A percentile compares a stretch with the other conserved stretches of the same genome.
phyloP scores from a whole-genome alignment of 2,329 filamentous ascomycete species.

The Fusarium avenaceum region DNA sequence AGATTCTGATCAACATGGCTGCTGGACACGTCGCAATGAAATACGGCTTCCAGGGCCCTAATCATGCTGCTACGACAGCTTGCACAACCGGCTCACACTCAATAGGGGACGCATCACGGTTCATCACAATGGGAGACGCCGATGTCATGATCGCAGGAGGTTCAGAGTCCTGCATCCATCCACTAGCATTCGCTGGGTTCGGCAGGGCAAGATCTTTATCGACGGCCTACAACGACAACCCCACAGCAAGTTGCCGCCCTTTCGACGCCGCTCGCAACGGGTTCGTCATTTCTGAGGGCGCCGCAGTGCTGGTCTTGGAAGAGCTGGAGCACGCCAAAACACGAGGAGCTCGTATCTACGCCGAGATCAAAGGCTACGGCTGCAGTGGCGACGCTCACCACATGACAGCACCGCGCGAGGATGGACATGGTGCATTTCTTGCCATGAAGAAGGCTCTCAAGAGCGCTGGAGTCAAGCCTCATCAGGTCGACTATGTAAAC shows the following conservation, averaged over 20 bases:
- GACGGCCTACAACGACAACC: slow-evolving; percentile 81
- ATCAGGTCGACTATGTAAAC: slow-evolving; percentile 89
- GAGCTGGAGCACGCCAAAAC: slow-evolving; percentile 88
- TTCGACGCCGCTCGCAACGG: slow-evolving; percentile 86
- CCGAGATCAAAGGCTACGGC: slow-evolving; percentile 90
- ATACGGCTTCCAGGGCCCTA: slow-evolving; percentile 89
- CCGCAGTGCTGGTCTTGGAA: slow-evolving; percentile 89
- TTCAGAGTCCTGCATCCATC: slow-evolving; percentile 95
- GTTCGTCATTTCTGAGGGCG: slow-evolving; percentile 94
- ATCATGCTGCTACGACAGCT: slow-evolving; percentile 92
- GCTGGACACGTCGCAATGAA: slow-evolving; percentile 96
- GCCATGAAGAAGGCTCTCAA: slow-evolving; percentile 89
- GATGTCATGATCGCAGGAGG: slow-evolving; percentile 97
- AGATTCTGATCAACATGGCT: slow-evolving; percentile 92
- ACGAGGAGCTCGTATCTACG: slow-evolving; percentile 85
- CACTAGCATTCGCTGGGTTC: slow-evolving; percentile 92
- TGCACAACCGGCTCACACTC: slow-evolving; percentile 97
- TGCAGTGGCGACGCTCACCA: slow-evolving; percentile 92
- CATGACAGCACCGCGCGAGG: slow-evolving; percentile 88
- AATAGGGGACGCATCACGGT: slow-evolving; percentile 91
- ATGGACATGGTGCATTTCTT: slow-evolving; percentile 83
- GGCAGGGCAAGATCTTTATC: slow-evolving; percentile 87
- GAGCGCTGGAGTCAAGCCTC: slow-evolving; percentile 77
- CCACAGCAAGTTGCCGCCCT: slow-evolving; percentile 80
- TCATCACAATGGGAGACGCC: slow-evolving; percentile 91